Conservation (phyloP, 2,329 filamentous ascomycete genomes). For the Penicillium sp. region DNA sequence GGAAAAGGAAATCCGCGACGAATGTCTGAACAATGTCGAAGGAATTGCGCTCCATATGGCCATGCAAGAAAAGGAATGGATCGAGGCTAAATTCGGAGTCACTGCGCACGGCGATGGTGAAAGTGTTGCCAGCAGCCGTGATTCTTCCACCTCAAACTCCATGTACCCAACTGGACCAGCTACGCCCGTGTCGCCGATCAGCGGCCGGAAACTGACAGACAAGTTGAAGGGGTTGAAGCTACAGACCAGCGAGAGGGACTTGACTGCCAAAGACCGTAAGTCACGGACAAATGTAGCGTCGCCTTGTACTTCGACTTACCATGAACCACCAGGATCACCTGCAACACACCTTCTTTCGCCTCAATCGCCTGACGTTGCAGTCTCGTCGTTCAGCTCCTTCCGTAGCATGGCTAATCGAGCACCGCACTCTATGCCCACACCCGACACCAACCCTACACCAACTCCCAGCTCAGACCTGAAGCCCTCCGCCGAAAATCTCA, state of each 20-base stretch:
- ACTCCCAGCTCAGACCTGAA: conserved; percentile 13
- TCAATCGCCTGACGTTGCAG: conserved; percentile 58
- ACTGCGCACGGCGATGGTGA: conserved; percentile 37
- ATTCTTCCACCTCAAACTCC: conserved; percentile 20
- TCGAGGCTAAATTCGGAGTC: conserved; percentile 72
- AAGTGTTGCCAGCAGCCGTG: conserved; percentile 26
- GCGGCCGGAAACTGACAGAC: conserved; percentile 66
- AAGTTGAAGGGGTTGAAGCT: conserved; percentile 75
- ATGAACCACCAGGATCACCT: conserved; percentile 4
- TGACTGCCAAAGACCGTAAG: conserved; percentile 55
- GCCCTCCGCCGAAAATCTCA: conserved; percentile 15
- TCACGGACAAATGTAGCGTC: not conserved
- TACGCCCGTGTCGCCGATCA: conserved; percentile 58
- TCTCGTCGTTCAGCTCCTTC: conserved; percentile 59
- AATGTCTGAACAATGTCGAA: conserved; percentile 69
- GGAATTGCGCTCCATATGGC: conserved; percentile 82
- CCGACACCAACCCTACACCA: conserved; percentile 25
- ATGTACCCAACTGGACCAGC: conserved; percentile 42
- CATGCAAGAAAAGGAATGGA: conserved; percentile 76
- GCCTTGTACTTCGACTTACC: not conserved
- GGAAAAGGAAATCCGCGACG: conserved; percentile 68
- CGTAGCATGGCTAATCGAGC: conserved; percentile 38
- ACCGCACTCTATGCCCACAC: conserved; percentile 15
- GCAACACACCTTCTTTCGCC: conserved; percentile 54
- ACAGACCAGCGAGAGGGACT: conserved; percentile 64